Conservation (phyloP, 805 yeast genomes). For the Priceomyces medius region DNA sequence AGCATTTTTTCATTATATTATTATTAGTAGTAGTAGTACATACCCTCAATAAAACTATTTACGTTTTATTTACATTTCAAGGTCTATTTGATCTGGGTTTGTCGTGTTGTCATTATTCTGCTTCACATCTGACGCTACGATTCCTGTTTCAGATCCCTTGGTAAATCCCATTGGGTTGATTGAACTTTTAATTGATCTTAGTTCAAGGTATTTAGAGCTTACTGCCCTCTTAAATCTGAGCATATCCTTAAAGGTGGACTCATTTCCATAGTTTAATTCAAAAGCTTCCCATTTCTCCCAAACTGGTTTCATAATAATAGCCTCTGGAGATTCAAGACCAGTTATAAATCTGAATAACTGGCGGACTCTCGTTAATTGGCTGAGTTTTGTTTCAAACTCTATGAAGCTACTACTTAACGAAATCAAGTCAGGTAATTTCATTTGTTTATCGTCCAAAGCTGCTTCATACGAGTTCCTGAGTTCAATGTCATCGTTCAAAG, state of each 20-base stretch:
- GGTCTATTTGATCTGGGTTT: constrained; percentile 63
- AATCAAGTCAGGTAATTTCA: constrained; percentile 44
- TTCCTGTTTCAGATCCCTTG: constrained; percentile 15
- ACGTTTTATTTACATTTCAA: constrained; percentile 39
- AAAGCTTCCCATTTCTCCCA: constrained; percentile 77
- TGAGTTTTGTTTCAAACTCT: constrained; percentile 50
- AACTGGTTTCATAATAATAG: constrained; percentile 12
- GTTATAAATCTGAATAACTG: constrained; percentile 49
- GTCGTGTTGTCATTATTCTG: constrained; percentile 5
- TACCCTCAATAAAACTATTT: constrained; percentile 12
- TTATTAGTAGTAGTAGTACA: constrained; percentile 12
- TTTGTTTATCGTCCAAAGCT: constrained; percentile 40
- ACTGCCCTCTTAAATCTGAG: constrained; percentile 54
- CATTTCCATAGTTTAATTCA: constrained; percentile 71
- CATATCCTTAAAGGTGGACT: constrained; percentile 72
- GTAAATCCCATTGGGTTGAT: constrained; percentile 49
- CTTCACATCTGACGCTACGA: background rate
- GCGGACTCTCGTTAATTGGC: constrained; percentile 62
- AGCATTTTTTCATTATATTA: background rate
- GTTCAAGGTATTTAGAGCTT: constrained; percentile 17
- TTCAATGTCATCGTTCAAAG: constrained; percentile 15
- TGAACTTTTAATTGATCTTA: constrained; percentile 13
- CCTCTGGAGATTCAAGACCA: constrained; percentile 21
- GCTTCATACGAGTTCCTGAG: constrained; percentile 40
- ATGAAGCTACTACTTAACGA: constrained; percentile 54